Evolutionary conservation across 208 protist species (phyloP).

Genomic region (Acanthamoeba rhysodes): DNA sequence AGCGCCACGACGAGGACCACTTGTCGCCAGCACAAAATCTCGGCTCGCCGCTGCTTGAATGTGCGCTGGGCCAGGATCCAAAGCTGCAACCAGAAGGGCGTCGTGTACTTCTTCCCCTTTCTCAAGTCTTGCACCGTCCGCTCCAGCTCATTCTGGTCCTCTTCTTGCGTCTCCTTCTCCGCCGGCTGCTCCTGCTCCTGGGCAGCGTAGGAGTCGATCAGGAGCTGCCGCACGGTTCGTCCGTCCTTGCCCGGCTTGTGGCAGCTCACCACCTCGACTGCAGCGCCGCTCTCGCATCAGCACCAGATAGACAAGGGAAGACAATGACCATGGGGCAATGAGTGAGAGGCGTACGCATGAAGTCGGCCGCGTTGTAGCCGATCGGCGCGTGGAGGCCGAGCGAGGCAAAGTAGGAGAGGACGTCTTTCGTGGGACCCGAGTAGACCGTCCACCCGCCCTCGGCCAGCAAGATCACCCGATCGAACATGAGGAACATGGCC

Average conservation of each 20-base stretch:
- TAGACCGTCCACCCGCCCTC: conserved; percentile 51
- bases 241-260: neutral
- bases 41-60: conserved; percentile 27
- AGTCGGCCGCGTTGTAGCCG: conserved; percentile 81
- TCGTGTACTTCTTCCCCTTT: neutral
- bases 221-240: neutral
- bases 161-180: conserved; percentile 18
- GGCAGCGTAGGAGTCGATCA: neutral
- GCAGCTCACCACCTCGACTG: neutral
- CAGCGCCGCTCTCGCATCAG: no score
- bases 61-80: neutral
- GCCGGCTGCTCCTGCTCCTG: neutral
- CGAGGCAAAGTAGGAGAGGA: conserved; percentile 58
- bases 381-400: conserved; percentile 32
- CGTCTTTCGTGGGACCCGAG: neutral
- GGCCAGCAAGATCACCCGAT: conserved; percentile 77
- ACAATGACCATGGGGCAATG: neutral
- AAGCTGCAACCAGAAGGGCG: neutral
- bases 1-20: conserved; percentile 61
- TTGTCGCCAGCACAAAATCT: neutral
- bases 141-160: no score
- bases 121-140: neutral
- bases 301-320: no score
- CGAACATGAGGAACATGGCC: conserved; percentile 88
- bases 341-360: neutral